Percentiles rank a stretch among this genome's conserved stretches.
Conservation (phyloP, 2,329 filamentous ascomycete species). For the Graphilbum fragrans region DNA sequence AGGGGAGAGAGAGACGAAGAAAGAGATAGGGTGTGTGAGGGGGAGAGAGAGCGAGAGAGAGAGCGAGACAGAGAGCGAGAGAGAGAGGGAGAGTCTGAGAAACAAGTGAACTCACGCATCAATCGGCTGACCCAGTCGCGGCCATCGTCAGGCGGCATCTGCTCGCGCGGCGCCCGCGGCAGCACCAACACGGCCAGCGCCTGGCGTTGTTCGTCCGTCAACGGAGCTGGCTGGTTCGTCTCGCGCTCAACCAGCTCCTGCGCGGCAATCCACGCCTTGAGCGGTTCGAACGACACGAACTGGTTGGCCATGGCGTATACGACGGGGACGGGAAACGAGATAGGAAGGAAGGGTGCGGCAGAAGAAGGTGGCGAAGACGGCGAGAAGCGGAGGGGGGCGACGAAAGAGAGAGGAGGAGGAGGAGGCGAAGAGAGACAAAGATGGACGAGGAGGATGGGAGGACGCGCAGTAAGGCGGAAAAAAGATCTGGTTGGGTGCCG, state of each 20-base stretch:
- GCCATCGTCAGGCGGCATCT: background rate
- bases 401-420: background rate
- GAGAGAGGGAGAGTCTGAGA: no score
- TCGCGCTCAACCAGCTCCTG: slow-evolving; percentile 24
- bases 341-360: background rate
- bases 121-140: slow-evolving; percentile 27
- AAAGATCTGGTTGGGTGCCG: no score
- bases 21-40: no score
- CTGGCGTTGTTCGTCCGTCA: slow-evolving; percentile 24
- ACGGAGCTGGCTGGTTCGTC: slow-evolving; percentile 19
- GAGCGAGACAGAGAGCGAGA: slow-evolving; percentile 10
- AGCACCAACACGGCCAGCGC: slow-evolving; percentile 26
- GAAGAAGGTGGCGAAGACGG: background rate
- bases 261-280: slow-evolving; percentile 26
- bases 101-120: slow-evolving; percentile 16
- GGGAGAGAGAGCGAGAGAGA: background rate
- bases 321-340: no score
- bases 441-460: background rate
- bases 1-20: no score
- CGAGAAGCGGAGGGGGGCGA: background rate
- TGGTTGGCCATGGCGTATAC: background rate
- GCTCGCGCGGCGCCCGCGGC: background rate
- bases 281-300: background rate
- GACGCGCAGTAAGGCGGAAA: background rate
- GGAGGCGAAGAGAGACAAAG: background rate